Base-by-base conservation (phyloP, 2,329 filamentous ascomycete species). In the Fusarium fujikuroi region DNA sequence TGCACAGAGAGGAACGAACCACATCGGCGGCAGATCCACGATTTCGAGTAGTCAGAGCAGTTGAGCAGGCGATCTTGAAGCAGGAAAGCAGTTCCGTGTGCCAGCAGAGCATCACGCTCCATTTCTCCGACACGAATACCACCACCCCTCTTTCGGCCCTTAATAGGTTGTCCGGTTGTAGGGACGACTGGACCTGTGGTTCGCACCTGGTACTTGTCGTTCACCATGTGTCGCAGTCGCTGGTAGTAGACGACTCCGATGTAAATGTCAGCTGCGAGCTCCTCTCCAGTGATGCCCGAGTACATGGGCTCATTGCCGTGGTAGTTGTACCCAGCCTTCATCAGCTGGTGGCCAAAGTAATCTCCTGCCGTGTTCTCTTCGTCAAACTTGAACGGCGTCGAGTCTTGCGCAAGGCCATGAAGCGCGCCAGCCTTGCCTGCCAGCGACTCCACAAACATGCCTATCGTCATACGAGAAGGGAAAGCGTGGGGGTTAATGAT, bases 401-500 rank as follows among this genome's bases (percentile, higher is more conserved):
- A 95, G 81, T 99, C 96, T 82, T 98, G 96, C 1, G 96, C 93
- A n/a, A 98, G 88, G 52, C 96, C 96, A 81, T 99, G 96, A 40
- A 99, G 89, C 19, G 95, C 93, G 52, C 96, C 96, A 15, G 95
- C 91, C 85, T 99, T 99, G 69, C 96, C 96, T 15, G 96, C 96
- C 59, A 99, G 88, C 9, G 95, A 98, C 85, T 99, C 96, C 80
- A 99, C 91, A 83, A 99, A 98, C 94, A 98, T 98, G 80, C 96
- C 96, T 80, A 99, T 99, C 25, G 96, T 99, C 96, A 99, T 99
- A 84, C 96, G 95, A 50, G 95, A 98, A 12, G 96, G 96, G 88
- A 99, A 99, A 80, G 96, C 96, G 88, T 99, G 96, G 44, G 96
- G 96, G 85, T 99, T 99, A 87, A 99, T 99, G 83, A 99, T 99